Conservation (phyloP, 2,329 filamentous ascomycete genomes). For the Penicillium sp. region DNA sequence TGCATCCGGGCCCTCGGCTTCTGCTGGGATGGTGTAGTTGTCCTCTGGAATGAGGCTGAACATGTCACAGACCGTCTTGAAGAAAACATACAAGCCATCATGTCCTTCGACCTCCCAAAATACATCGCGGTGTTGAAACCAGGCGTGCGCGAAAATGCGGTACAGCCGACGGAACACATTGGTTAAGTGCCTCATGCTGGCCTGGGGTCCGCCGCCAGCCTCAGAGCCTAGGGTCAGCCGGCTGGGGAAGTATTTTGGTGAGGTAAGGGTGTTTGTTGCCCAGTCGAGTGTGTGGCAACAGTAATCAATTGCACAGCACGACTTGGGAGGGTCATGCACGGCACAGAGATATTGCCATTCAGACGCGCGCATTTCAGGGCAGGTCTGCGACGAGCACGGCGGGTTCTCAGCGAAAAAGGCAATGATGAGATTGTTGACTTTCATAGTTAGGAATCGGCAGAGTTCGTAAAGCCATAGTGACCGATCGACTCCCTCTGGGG, state of each 20-base stretch:
- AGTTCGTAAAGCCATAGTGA: conserved; percentile 97
- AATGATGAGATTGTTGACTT: conserved; percentile 88
- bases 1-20: conserved; percentile 79
- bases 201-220: conserved; percentile 41
- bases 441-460: conserved; percentile 89
- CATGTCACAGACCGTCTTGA: conserved; percentile 93
- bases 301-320: conserved; percentile 97
- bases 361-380: conserved; percentile 95
- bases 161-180: conserved; percentile 95
- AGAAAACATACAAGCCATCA: conserved; percentile 91
- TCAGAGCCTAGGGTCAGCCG: conserved; percentile 62
- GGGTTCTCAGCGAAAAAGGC: conserved; percentile 89
- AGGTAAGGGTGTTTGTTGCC: conserved; percentile 91
- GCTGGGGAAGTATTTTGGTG: conserved; percentile 91
- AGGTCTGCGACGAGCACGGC: conserved; percentile 82
- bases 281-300: conserved; percentile 98
- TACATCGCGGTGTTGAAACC: conserved; percentile 93
- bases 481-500: conserved; percentile 77
- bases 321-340: conserved; percentile 93
- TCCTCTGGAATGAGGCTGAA: conserved; percentile 87
- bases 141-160: conserved; percentile 95
- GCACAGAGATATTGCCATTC: conserved; percentile 99
- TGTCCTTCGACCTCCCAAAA: conserved; percentile 92
- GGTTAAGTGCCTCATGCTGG: conserved; percentile 66
- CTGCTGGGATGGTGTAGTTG: conserved; percentile 91